Base-by-base conservation (phyloP, 495 filamentous ascomycete species). In the Neurospora cerealis region DNA sequence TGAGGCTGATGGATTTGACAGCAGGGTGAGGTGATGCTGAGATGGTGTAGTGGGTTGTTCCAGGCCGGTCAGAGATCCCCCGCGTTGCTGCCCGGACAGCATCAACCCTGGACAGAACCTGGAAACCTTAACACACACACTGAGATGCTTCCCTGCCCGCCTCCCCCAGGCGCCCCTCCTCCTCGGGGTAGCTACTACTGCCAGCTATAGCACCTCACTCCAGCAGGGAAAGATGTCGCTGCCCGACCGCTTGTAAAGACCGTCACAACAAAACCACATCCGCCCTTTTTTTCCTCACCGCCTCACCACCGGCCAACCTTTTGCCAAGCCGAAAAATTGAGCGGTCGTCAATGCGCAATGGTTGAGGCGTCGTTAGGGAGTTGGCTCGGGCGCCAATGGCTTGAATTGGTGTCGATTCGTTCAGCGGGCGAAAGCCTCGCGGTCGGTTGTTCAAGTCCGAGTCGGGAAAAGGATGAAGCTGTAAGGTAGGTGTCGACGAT, bases 381-480 rank as follows among this genome's bases (percentile, higher is more conserved):
- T 76, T 78, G 78, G 42, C 71, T 77, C 70, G 73, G 70, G 71
- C 69, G 73, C 74, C 76, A 79, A 79, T 79, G 78, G 76, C 76
- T 75, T 46, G 66, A 71, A 66, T 69, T 74, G 72, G 13, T 62
- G 73, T 74, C 73, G 74, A 42, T 74, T 69, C 74, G 71, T 76
- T 42, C 72, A 48, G 70, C 72, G 73, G 70, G 76, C 69, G 62
- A 36, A 32, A 13, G 54, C 36, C 41, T 46, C n/a, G 21, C 21
- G 42, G 60, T n/a, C 32, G 66, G 72, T 70, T 69, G 73, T 19
- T 71, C 24, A 42, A 21, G 41, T 28, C 38, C 21, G 13, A 71
- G 40, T 21, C 4, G n/a, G 40, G 32, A 28, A 28, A 73, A 70
- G 28, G 34, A 28, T 28, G 24, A 70, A 69, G 73, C 21, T 36